Conservation (phyloP, 176 grass and related monocot genomes). For the Tillandsia fasciculata region DNA sequence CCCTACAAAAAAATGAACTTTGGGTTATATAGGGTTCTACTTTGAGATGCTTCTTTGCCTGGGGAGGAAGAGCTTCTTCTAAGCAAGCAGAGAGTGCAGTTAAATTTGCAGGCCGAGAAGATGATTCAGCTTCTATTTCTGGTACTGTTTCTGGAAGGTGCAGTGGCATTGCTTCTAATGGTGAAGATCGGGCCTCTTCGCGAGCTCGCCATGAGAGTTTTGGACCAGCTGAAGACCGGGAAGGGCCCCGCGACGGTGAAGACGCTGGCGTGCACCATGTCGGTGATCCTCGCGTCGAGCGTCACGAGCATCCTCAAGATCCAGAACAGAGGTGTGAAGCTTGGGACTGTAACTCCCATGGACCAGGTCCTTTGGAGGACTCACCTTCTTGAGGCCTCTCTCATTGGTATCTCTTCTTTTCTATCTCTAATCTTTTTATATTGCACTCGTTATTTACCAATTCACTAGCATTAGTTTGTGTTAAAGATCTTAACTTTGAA, state of each 20-base stretch:
- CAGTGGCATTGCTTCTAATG: conserved; percentile 69
- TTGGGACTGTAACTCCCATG: conserved; percentile 84
- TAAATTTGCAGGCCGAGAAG: not conserved
- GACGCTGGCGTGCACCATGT: conserved; percentile 80
- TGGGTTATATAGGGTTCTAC: not conserved
- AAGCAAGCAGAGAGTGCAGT: not conserved
- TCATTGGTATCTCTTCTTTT: conserved; percentile 49
- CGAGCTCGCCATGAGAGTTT: conserved; percentile 59
- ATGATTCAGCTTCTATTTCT: conserved; percentile 89
- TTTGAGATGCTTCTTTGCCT: not conserved
- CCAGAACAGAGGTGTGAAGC: conserved; percentile 63
- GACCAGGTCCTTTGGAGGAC: conserved; percentile 97
- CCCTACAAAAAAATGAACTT: not conserved
- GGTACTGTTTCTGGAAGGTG: conserved; percentile 72
- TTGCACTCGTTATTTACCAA: not conserved
- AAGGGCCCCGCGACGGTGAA: conserved; percentile 82
- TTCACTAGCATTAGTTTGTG: not conserved
- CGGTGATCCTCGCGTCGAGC: conserved; percentile 64
- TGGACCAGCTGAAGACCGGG: conserved; percentile 73
- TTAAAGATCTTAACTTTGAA: not conserved
- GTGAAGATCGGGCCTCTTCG: conserved; percentile 85
- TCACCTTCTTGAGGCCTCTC: conserved; percentile 84
- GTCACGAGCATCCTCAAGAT: conserved; percentile 78
- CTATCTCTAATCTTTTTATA: not conserved
- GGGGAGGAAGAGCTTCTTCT: not conserved